These are phyloP conservation scores for Ogataea paradorogensis DNA, from an alignment of 805 yeast genomes.

Conservation along the genomic window DNA sequence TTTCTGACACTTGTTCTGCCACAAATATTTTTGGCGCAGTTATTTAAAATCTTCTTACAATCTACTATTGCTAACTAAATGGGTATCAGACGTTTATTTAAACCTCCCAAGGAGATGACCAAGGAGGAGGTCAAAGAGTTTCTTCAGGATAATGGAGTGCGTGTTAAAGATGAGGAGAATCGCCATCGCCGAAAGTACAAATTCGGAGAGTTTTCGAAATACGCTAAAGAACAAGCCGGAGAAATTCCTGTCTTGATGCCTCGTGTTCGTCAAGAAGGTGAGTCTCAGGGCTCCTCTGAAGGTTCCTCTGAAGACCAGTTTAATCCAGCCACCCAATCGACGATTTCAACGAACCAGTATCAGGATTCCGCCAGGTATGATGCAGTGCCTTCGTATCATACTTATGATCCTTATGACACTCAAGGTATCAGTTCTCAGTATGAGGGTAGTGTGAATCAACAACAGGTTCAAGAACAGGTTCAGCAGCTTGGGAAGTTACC, in stretches of 20 bases:
- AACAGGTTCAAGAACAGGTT: constrained; percentile 10
- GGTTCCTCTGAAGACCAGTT: constrained; percentile 19
- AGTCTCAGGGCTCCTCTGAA: constrained; percentile 11
- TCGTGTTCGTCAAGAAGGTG: constrained; percentile 17
- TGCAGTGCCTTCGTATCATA: constrained; percentile 22
- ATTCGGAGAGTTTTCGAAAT: constrained; percentile 47
- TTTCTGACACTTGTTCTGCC: constrained; percentile 8
- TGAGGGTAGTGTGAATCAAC: neutral
- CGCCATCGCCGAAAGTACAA: constrained; percentile 35
- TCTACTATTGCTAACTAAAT: constrained; percentile 23
- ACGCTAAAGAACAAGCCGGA: constrained; percentile 39
- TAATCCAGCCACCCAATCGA: constrained; percentile 24
- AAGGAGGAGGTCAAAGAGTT: constrained; percentile 39
- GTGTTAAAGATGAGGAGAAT: constrained; percentile 34
- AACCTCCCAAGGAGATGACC: constrained; percentile 47
- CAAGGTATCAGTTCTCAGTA: neutral
- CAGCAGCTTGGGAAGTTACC: constrained; percentile 4
- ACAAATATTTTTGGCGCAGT: constrained; percentile 4
- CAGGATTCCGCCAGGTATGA: constrained; percentile 3
- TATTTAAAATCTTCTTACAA: constrained; percentile 1
- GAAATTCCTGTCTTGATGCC: constrained; percentile 24
- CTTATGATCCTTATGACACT: constrained; percentile 28
- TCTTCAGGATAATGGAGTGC: constrained; percentile 42
- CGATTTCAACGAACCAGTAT: constrained; percentile 15
- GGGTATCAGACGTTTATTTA: constrained; percentile 51